Evolutionary conservation across 2,329 filamentous ascomycete genomes (phyloP), one percentile per base, ranked within the genome.

Genomic region (Exophiala oligosperma): DNA sequence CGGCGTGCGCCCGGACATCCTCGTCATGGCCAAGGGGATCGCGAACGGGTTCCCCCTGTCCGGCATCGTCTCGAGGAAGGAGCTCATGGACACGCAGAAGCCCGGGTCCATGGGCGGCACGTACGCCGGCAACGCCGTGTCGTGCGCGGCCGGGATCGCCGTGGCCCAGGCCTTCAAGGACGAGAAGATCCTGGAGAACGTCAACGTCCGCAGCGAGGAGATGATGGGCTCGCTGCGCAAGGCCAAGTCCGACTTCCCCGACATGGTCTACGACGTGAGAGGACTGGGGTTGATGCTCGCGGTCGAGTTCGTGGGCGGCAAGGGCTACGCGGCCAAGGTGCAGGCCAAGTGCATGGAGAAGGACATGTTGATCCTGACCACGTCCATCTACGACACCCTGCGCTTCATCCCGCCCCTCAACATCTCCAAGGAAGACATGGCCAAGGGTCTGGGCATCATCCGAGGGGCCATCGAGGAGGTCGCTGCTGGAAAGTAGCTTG

Each of bases 1-100:
- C 57, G 70, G 69, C 24, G 74, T 78, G 17, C 67, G 73, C 17
- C 76, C 76, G 2, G 76, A 78, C 49, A 74, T 78, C 28, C 61
- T 77, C 43, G 66, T 77, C 57, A 76, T 78, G 66, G 73, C 64
- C 43, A 68, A 70, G 54, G 68, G 68, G 9, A 70, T 69, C 41
- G 67, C 67, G 2, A 69, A 70, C 55, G 67, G 67, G 1, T 64
- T 69, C 57, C 67, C 67, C 24, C 56, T 69, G n/a, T 68, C 64
- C 23, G 67, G 61, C 1, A 70, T 68, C 38, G 67, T 64, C 0
- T 63, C 67, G 2, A 62, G 74, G 48, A 73, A 73, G 61, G 72
- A 73, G 56, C 57, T 74, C 52, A 73, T 73, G 72, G 72, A 73
- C 55, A 68, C 54, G 54, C 72, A 73, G 56, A 68, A 66, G 56